These are phyloP conservation scores for Phytopythium vexans DNA, from an alignment of 352 stramenopile genomes.

Conservation along the genomic window DNA sequence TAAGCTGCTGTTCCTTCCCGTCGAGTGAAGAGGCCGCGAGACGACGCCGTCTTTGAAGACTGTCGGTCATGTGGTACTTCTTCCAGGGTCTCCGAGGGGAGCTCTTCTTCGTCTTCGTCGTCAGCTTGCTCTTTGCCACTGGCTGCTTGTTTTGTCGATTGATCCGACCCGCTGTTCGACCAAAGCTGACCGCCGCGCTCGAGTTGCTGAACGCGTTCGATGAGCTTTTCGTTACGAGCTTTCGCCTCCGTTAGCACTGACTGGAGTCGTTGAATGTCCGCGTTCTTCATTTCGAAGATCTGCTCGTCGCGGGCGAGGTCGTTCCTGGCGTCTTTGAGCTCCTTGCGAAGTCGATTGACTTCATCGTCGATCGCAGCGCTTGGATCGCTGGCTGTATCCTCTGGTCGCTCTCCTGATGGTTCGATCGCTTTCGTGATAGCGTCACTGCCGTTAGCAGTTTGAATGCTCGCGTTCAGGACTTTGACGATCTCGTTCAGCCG, in stretches of 20 bases:
- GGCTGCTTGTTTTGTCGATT: too few relatives aligned
- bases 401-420: slow-evolving; percentile 6
- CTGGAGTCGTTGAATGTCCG: slow-evolving; percentile 66
- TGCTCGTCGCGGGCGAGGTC: slow-evolving; percentile 74
- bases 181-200: slow-evolving; percentile 66
- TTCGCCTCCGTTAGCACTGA: slow-evolving; percentile 56
- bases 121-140: slow-evolving; percentile 6
- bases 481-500: slow-evolving; percentile 84
- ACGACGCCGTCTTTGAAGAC: slow-evolving; percentile 37
- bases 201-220: slow-evolving; percentile 64
- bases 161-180: slow-evolving; percentile 32
- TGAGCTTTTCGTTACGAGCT: slow-evolving; percentile 68
- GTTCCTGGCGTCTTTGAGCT: slow-evolving; percentile 61
- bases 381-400: slow-evolving; percentile 4
- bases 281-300: slow-evolving; percentile 86
- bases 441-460: slow-evolving; percentile 50
- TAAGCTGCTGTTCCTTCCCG: slow-evolving; percentile 27
- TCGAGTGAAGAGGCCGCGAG: slow-evolving; percentile 58
- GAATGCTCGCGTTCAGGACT: slow-evolving; percentile 61
- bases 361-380: slow-evolving; percentile 10
- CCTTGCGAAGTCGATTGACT: slow-evolving; percentile 38
- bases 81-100: slow-evolving; percentile 6
- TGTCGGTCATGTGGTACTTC: slow-evolving; percentile 5
- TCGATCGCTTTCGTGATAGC: slow-evolving; percentile 21
- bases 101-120: slow-evolving; percentile 5